Percentiles rank a stretch among this genome's conserved stretches.
phyloP scores from a whole-genome alignment of 2,329 filamentous ascomycete species.

The Colletotrichum orchidophilum region DNA sequence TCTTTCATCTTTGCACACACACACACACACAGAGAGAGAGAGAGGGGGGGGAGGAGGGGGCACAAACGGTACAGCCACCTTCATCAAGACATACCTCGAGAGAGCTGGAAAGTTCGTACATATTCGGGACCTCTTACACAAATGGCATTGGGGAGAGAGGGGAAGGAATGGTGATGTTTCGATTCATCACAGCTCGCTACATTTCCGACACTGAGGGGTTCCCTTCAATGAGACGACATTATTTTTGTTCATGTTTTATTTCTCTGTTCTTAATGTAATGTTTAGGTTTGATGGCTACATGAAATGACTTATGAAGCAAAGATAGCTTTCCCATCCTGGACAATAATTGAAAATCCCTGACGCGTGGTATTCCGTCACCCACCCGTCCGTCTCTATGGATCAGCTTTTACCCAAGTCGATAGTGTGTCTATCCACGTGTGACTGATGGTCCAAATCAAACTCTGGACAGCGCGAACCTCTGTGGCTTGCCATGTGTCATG shows the following conservation, averaged over 20 bases:
- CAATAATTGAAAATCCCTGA: neutral
- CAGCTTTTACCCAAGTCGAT: neutral
- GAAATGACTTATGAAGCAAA: conserved; percentile 28
- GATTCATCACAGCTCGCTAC: conserved; percentile 8
- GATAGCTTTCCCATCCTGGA: conserved; percentile 8
- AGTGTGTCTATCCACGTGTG: neutral
- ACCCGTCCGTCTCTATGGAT: neutral
- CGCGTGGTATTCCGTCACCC: neutral
- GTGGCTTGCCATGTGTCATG: neutral
- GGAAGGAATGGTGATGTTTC: conserved; percentile 8
- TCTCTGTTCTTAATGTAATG: conserved; percentile 29
- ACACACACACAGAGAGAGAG: too few relatives aligned
- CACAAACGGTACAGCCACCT: neutral
- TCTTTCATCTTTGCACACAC: neutral
- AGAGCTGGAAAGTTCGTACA: conserved; percentile 24
- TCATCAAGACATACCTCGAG: conserved; percentile 10
- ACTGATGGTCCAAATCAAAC: neutral
- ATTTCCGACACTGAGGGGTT: neutral
- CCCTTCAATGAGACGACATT: neutral
- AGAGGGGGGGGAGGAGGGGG: too few relatives aligned
- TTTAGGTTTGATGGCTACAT: conserved; percentile 27
- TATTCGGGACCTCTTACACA: conserved; percentile 13
- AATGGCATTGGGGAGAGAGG: neutral
- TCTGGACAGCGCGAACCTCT: neutral
- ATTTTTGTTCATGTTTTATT: neutral